Percentiles rank a stretch among this genome's conserved stretches.
These are phyloP conservation scores for Globisporangium nodosum DNA, from an alignment of 352 stramenopile species.

Conservation along the genomic window DNA sequence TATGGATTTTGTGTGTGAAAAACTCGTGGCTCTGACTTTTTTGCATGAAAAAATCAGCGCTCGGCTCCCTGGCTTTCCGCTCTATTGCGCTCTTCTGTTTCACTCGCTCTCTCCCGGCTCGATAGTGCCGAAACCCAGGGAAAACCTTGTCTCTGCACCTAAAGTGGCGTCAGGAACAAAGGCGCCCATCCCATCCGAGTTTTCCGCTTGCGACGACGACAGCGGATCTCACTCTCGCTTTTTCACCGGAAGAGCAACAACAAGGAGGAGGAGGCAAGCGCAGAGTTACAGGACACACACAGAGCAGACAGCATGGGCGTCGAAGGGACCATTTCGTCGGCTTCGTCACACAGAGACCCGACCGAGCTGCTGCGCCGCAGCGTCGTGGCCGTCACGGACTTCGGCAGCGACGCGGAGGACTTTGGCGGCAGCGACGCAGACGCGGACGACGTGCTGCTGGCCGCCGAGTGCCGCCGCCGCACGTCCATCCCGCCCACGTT, in stretches of 20 bases:
- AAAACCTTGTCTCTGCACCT: not conserved
- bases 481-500: slow-evolving; percentile 68
- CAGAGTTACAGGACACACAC: not conserved
- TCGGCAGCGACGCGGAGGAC: not conserved
- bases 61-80: too few relatives aligned
- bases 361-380: slow-evolving; percentile 13
- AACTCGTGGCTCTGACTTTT: too few relatives aligned
- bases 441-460: slow-evolving; percentile 18
- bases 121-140: not conserved
- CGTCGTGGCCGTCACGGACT: slow-evolving; percentile 10
- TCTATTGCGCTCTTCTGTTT: too few relatives aligned
- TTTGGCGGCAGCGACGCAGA: slow-evolving; percentile 7
- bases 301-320: slow-evolving; percentile 17
- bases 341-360: not conserved
- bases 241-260: not conserved
- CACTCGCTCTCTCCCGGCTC: too few relatives aligned
- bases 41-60: too few relatives aligned
- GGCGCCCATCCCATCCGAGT: not conserved
- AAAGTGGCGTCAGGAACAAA: not conserved
- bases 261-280: not conserved
- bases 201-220: not conserved
- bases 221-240: not conserved
- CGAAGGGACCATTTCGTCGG: slow-evolving; percentile 12
- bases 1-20: too few relatives aligned
- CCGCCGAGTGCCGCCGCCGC: slow-evolving; percentile 29